These are phyloP conservation scores for Passiflora organensis DNA, from an alignment of 345 rosid species.

Conservation along the genomic window DNA sequence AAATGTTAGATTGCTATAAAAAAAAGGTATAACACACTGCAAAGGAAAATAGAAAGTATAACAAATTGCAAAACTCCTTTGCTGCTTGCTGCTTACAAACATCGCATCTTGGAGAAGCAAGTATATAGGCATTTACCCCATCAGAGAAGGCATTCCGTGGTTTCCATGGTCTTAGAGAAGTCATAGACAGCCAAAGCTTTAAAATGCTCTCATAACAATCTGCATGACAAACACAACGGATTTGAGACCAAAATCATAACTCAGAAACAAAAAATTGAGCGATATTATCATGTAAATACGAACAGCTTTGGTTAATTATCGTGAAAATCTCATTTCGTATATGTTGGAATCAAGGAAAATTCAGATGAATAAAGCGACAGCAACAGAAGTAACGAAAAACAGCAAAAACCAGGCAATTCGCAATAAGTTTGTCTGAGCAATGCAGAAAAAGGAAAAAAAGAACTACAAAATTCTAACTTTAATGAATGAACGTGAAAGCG, in stretches of 20 bases:
- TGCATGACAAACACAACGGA: conserved; percentile 17
- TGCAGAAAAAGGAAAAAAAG: too few species aligned
- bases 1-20: neutral
- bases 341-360: too few species aligned
- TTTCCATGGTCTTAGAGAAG: conserved; percentile 62
- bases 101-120: neutral
- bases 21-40: too few species aligned
- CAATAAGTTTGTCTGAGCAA: too few species aligned
- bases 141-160: conserved; percentile 52
- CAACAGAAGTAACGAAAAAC: too few species aligned
- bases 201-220: conserved; percentile 36
- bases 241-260: neutral
- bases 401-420: too few species aligned
- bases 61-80: neutral
- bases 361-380: too few species aligned
- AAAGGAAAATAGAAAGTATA: neutral
- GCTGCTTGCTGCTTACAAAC: conserved; percentile 8
- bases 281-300: neutral
- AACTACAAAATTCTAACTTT: too few species aligned
- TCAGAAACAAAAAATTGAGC: conserved; percentile 1
- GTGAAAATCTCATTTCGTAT: too few species aligned
- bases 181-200: conserved; percentile 54
- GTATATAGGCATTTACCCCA: conserved; percentile 36
- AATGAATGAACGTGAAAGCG: too few species aligned
- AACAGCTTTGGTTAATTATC: too few species aligned